Base-by-base conservation (phyloP, 2,329 filamentous ascomycete genomes). In the Microsporum ferrugineum region DNA sequence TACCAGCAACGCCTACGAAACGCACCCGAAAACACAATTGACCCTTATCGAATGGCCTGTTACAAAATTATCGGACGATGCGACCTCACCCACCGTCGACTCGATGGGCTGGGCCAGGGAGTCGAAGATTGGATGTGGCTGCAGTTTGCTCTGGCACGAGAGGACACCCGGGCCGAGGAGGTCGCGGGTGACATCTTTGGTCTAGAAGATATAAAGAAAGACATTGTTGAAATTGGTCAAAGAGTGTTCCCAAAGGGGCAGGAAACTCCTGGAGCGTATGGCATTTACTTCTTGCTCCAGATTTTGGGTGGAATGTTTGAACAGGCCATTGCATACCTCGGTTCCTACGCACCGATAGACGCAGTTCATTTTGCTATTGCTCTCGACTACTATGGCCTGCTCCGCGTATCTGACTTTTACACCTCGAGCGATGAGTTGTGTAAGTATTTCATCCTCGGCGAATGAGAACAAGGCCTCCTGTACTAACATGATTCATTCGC, bases 21-120 rank as follows among this genome's bases (percentile, higher is more conserved):
- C 68, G 89, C 89, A 0, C 88, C 89, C 0, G 89, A 94, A 62
- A 87, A 91, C 70, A 88, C 89, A 1, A 85, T 95, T 65, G 94
- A 99, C 72, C 94, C 94, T 31, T 99, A 95, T 77, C 86, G 91
- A 60, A 91, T 96, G 85, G 91, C 92, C 56, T 96, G 94, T 73
- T 97, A 97, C 81, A 97, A 99, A 80, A 86, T 99, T 64, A 88
- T 99, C 67, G 94, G 95, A 53, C 90, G 84, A 57, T 86, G 84
- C 69, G 84, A 87, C 65, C 75, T 86, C 62, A 77, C 74, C 56
- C 78, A 79, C 49, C 78, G 82, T 60, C 82, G 76, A 62, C 73
- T 87, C 39, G 82, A 84, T 51, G 75, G 77, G 3, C 78, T 86
- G 63, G 81, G 77, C 47, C 81, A 83, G 68, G 80, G 78, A 38